A percentile compares a stretch with the other conserved stretches of the same genome.
Evolutionary conservation across 2,329 filamentous ascomycete genomes (phyloP).

Genomic region (Fusarium poae): DNA sequence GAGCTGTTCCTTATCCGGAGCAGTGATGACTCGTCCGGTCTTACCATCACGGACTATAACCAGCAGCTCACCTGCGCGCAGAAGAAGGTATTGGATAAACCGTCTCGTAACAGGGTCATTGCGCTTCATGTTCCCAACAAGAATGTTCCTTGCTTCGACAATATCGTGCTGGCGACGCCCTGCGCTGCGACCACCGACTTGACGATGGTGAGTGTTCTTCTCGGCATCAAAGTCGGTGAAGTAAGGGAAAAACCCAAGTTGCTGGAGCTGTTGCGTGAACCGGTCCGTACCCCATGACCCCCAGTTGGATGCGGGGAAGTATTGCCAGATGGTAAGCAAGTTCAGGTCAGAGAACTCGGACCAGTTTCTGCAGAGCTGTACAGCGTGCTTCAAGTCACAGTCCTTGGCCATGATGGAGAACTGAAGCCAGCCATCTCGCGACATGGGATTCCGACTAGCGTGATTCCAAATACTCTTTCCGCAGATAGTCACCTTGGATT

Average conservation of each 20-base stretch:
- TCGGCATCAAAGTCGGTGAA: slow-evolving; percentile 47
- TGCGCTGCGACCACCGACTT: slow-evolving; percentile 40
- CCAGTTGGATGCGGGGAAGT: slow-evolving; percentile 50
- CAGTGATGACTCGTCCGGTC: slow-evolving; percentile 49
- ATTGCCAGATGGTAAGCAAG: slow-evolving; percentile 45
- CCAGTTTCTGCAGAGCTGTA: slow-evolving; percentile 51
- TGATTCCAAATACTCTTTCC: slow-evolving; percentile 51
- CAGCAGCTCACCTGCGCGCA: slow-evolving; percentile 47
- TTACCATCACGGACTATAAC: slow-evolving; percentile 50
- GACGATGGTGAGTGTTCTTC: slow-evolving; percentile 27
- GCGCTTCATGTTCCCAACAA: slow-evolving; percentile 50
- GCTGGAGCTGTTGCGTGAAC: slow-evolving; percentile 46
- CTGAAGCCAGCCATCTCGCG: slow-evolving; percentile 51
- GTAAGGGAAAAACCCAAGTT: slow-evolving; percentile 49
- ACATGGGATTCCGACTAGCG: slow-evolving; percentile 50
- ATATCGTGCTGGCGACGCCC: slow-evolving; percentile 46
- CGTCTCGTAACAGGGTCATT: slow-evolving; percentile 47
- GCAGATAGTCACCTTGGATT: slow-evolving; percentile 46
- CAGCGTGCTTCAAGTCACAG: slow-evolving; percentile 47
- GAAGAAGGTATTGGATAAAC: slow-evolving; percentile 48
- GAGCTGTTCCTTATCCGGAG: slow-evolving; percentile 42
- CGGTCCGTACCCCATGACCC: slow-evolving; percentile 39
- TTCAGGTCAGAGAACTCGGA: slow-evolving; percentile 49
- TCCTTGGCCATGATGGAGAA: slow-evolving; percentile 51
- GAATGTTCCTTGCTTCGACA: slow-evolving; percentile 47